Conservation (phyloP, 495 filamentous ascomycete species). For the Penicillium subrubescens region DNA sequence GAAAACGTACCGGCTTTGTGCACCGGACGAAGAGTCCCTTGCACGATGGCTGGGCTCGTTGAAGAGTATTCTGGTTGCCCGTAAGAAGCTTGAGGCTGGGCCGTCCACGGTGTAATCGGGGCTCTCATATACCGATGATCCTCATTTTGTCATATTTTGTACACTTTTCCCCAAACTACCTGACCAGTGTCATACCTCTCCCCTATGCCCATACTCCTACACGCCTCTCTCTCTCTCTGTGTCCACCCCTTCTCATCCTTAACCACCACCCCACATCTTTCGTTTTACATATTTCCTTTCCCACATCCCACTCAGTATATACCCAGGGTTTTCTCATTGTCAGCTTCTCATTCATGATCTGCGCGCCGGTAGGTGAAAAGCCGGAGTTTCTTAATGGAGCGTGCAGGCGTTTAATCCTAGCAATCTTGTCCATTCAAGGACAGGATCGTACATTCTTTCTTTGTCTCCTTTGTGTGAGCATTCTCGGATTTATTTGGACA, state of each 20-base stretch:
- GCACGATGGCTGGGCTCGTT: slow-evolving; percentile 85
- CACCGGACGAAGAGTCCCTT: slow-evolving; percentile 77
- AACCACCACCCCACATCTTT: neutral
- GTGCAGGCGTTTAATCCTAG: slow-evolving; percentile 5
- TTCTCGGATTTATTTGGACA: neutral
- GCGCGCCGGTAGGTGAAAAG: neutral
- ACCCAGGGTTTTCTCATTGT: slow-evolving; percentile 15
- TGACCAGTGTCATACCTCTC: neutral
- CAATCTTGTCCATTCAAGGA: neutral
- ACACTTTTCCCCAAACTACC: neutral
- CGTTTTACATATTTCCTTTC: slow-evolving; percentile 1
- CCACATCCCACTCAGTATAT: slow-evolving; percentile 10
- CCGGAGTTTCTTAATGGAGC: slow-evolving; percentile 4
- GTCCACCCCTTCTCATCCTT: neutral
- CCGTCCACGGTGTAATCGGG: slow-evolving; percentile 4
- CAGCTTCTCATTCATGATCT: neutral
- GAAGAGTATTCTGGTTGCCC: slow-evolving; percentile 73
- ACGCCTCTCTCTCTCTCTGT: neutral
- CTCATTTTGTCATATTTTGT: neutral
- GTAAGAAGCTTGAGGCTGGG: slow-evolving; percentile 54
- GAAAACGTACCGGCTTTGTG: slow-evolving; percentile 86
- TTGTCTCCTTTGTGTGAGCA: neutral
- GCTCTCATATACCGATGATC: neutral
- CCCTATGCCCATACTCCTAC: neutral
- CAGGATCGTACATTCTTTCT: neutral